A percentile compares a stretch with the other conserved stretches of the same genome.
Conservation (phyloP, 2,329 filamentous ascomycete genomes). For the Westerdykella ornata region DNA sequence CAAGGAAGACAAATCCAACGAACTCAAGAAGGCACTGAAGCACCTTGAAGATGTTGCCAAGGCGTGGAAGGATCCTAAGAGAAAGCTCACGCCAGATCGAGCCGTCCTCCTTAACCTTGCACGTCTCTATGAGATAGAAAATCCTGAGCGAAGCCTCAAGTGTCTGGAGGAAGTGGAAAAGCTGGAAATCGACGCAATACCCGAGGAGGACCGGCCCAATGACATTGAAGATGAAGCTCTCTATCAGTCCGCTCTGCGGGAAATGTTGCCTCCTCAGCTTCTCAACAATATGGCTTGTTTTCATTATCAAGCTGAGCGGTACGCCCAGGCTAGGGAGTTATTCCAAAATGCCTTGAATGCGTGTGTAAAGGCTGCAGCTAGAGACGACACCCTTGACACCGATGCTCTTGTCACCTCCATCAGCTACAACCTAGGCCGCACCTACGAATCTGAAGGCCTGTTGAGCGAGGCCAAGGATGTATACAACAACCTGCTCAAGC, state of each 20-base stretch:
- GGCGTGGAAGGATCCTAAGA: constrained; percentile 90
- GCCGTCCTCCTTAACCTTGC: constrained; percentile 88
- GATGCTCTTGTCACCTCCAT: constrained; percentile 93
- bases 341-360: constrained; percentile 90
- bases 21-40: constrained; percentile 78
- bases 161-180: constrained; percentile 90
- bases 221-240: constrained; percentile 40
- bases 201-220: constrained; percentile 62
- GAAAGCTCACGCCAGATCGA: constrained; percentile 70
- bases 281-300: constrained; percentile 98
- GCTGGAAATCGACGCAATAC: constrained; percentile 73
- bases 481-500: constrained; percentile 76
- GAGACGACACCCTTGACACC: constrained; percentile 69
- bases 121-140: constrained; percentile 77
- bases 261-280: constrained; percentile 77
- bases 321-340: constrained; percentile 70
- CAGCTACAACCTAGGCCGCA: constrained; percentile 90
- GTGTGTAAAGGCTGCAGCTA: constrained; percentile 73
- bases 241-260: constrained; percentile 58
- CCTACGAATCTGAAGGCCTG: constrained; percentile 79
- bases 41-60: constrained; percentile 78
- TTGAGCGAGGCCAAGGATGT: constrained; percentile 78
- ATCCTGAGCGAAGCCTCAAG: constrained; percentile 84
- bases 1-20: constrained; percentile 80
- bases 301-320: constrained; percentile 80